Evolutionary conservation across 176 grass and related monocot genomes (phyloP), one percentile per base, ranked within the genome.

Genomic region (Miscanthus lutarioriparius): DNA sequence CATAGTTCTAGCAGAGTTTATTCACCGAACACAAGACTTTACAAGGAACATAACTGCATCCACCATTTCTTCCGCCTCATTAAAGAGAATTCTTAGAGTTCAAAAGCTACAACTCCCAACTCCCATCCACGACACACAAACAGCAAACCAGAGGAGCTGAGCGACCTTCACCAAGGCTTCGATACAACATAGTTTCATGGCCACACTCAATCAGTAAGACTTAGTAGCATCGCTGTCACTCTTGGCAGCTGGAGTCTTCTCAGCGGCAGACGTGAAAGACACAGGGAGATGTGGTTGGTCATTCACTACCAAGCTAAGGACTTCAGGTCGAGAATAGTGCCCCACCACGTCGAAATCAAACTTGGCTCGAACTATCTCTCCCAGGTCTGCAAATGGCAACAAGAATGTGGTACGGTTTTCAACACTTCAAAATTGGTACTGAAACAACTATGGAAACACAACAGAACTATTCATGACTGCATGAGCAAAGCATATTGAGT

Each of bases 301-400:
- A 23, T 95, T 92, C 35, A 98, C 93, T 1, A 87, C 87, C 74
- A 98, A 78, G 41, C 91, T 95, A 87, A 96, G 64, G 20, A 98
- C 89, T 69, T 98, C 96, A 65, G 96, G 93, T 70, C 96, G 80
- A 35, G 96, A 80, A 16, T 98, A 98, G 78, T 98, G 91, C 65
- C 96, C 96, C 26, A 98, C 93, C 17, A 98, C 96, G 14, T 98
- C 93, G 20, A 95, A 94, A 76, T 89, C 93, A 83, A 98, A 98
- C 87, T 98, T 98, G 10, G 96, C 96, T 83, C 91, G 54, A 35
- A 84, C 91, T 63, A 98, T 98, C 71, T 98, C 96, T 75, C 86
- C 96, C 13, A 98, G 59, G 72, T 98, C 91, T 95, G 89, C 78
- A 86, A 6, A 83, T 23, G 16, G 19, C 12, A 35, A 66, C 20